These are phyloP conservation scores for Taphrina flavorubra DNA, from an alignment of 1,139 yeast species.

Conservation along the genomic window DNA sequence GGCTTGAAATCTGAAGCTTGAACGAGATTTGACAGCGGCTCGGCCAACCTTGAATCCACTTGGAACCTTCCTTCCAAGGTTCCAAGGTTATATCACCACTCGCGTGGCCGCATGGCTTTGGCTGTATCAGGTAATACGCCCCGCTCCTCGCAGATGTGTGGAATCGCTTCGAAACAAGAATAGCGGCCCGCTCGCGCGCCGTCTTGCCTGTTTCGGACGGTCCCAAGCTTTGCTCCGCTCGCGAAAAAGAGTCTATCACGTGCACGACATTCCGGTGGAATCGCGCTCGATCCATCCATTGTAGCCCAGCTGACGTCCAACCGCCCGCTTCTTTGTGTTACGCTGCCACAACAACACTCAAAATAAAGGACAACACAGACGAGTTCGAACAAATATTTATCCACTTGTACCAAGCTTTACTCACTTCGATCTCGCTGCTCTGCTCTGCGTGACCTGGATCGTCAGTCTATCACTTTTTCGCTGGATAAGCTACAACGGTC, in stretches of 20 bases:
- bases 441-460: background rate
- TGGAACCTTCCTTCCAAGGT: no score
- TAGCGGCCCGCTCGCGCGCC: background rate
- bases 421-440: background rate
- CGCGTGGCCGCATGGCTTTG: no score
- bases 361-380: conserved; percentile 19
- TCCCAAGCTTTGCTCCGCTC: background rate
- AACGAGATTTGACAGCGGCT: no score
- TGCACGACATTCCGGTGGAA: conserved; percentile 1
- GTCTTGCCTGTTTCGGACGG: background rate
- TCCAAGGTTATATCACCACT: no score
- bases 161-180: background rate
- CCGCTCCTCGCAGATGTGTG: no score
- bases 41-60: no score
- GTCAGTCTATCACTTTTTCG: background rate
- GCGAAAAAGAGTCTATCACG: background rate
- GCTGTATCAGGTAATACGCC: background rate
- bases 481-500: no score
- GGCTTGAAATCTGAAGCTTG: no score
- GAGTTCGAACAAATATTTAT: no score
- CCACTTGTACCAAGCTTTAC: background rate
- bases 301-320: no score
- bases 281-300: background rate
- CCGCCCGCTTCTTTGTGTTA: background rate
- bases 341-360: conserved; percentile 23